phyloP scores from a whole-genome alignment of 2,329 filamentous ascomycete genomes.

The Hymenoscyphus occultus region DNA sequence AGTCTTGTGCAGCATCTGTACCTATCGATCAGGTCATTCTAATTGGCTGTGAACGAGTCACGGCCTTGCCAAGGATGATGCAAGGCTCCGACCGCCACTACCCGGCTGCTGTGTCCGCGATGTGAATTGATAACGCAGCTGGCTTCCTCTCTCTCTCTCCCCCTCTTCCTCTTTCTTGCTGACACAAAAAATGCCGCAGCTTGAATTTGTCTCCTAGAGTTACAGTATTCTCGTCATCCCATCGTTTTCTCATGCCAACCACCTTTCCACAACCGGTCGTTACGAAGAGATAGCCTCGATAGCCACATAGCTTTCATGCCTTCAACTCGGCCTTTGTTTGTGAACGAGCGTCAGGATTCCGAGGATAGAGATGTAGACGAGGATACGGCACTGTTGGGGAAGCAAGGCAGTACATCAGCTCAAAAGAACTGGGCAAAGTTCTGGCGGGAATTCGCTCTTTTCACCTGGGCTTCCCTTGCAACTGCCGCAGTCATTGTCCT shows the following conservation, averaged over 20 bases:
- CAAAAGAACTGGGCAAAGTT: conserved; percentile 46
- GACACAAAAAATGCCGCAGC: not conserved
- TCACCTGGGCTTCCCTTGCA: conserved; percentile 78
- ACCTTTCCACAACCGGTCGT: not conserved
- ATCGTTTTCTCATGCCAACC: not conserved
- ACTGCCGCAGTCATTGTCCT: conserved; percentile 77
- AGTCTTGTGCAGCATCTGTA: not conserved
- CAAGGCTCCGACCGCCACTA: not conserved
- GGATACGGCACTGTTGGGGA: conserved; percentile 39
- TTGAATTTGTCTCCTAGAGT: not conserved
- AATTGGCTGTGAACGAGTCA: not conserved
- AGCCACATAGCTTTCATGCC: conserved; percentile 21
- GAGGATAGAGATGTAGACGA: conserved; percentile 51
- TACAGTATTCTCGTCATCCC: not conserved
- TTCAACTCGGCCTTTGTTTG: conserved; percentile 33
- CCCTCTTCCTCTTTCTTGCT: not conserved
- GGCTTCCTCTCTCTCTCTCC: not conserved
- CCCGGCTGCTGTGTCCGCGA: not conserved
- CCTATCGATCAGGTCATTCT: not conserved
- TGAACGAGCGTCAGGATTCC: conserved; percentile 45
- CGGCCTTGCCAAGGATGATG: conserved; percentile 1
- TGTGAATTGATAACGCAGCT: not conserved
- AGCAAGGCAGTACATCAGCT: conserved; percentile 28
- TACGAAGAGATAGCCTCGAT: too few relatives aligned
- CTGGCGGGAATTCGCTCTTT: conserved; percentile 73